A percentile compares a stretch with the other conserved stretches of the same genome.
Conservation (phyloP, 371 early-diverging fungal genomes). For the Dichotomocladium elegans region DNA sequence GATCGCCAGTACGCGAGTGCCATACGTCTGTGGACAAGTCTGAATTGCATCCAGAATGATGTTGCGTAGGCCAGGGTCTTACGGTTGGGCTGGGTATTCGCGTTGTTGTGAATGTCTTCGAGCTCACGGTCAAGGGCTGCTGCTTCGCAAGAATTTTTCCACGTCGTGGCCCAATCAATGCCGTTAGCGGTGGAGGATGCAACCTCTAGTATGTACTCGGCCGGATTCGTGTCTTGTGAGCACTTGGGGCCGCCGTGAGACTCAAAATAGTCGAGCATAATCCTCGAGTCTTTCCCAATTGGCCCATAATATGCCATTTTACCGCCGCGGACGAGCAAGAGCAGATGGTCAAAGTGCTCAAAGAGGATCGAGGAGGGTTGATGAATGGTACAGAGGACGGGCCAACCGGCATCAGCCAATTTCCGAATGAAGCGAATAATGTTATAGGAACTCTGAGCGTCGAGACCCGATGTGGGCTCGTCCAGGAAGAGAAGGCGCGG, state of each 20-base stretch:
- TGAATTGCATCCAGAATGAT: conserved; percentile 27
- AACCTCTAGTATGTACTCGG: conserved; percentile 65
- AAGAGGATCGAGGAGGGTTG: conserved; percentile 66
- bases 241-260: conserved; percentile 53
- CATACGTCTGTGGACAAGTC: conserved; percentile 49
- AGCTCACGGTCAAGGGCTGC: conserved; percentile 17
- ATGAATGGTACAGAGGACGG: conserved; percentile 63
- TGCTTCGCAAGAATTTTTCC: conserved; percentile 39
- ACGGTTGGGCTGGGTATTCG: conserved; percentile 14
- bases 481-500: conserved; percentile 76
- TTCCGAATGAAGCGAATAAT: conserved; percentile 65
- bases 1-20: conserved; percentile 53
- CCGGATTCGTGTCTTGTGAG: conserved; percentile 56
- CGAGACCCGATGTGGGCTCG: conserved; percentile 78
- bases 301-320: conserved; percentile 60
- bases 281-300: conserved; percentile 48
- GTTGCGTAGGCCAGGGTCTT: conserved; percentile 26
- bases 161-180: conserved; percentile 51
- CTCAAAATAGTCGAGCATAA: conserved; percentile 60
- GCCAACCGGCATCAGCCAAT: conserved; percentile 56
- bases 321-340: conserved; percentile 69
- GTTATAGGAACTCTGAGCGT: conserved; percentile 64
- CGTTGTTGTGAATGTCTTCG: conserved; percentile 15
- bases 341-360: conserved; percentile 61
- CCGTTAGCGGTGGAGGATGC: not conserved